Base-by-base conservation (phyloP, 2,329 filamentous ascomycete species). In the Colletotrichum sp. region DNA sequence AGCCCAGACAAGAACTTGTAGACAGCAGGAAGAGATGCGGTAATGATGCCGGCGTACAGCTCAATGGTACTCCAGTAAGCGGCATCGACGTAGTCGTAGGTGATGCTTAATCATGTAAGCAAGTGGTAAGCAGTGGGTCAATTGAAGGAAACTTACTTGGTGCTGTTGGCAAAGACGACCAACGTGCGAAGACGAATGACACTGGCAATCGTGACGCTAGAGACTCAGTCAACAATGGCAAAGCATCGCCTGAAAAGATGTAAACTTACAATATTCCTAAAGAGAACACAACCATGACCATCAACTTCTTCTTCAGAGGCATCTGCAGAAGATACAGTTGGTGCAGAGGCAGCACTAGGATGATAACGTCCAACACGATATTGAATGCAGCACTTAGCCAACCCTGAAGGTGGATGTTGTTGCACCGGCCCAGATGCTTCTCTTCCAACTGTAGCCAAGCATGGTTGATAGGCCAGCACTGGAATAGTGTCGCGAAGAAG, bases 291-390 rank as follows among this genome's bases (percentile, higher is more conserved):
- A 77, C 70, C 18, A 72, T 74, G 3, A 76, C 69, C 15, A 71
- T 65, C 8, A 80, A 15, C 64, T 81, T 80, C 57, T 71, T 79
- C 26, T 75, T 77, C 5, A 71, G 16, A 2, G 77, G 68, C 60
- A 80, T 77, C 7, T 81, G 78, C 57, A 81, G 39, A 7, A 52
- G 21, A 16, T 69, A 79, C 1, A 81, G 77, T 30, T 69, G 71
- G 3, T 62, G 65, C 36, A 80, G 39, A 2, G 80, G 79, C 6
- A 78, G 66, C 1, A 79, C 30, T 4, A 81, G 69, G 10, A 80
- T 79, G 5, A 78, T 72, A 8, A 80, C 18, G 49, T 81, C 80
- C 6, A 78, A 77, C 0, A 77, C 75, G 24, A 80, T 72, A 36
- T 80, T 80, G 18, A 80, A 76, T 1, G 66, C 71, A 3, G 69